These are phyloP conservation scores for Tausonia pullulans DNA, from an alignment of 1,284 basidiomycete genomes.

Conservation along the genomic window DNA sequence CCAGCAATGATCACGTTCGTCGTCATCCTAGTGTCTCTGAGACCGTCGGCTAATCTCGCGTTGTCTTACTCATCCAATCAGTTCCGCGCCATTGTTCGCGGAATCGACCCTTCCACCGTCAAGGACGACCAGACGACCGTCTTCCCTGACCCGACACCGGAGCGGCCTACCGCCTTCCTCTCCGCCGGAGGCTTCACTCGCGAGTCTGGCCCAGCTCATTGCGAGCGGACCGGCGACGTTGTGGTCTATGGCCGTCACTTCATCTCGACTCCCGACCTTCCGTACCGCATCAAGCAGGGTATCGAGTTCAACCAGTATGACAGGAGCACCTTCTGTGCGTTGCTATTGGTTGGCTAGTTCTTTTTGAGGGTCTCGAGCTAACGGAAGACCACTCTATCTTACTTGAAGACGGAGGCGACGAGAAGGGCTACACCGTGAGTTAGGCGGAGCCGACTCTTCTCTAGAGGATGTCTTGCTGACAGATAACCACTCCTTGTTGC, in stretches of 20 bases:
- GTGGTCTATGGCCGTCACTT: constrained; percentile 43
- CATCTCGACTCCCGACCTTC: constrained; percentile 45
- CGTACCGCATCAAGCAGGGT: constrained; percentile 34
- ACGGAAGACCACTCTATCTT: too few species aligned
- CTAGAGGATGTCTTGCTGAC: too few species aligned
- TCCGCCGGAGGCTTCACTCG: constrained; percentile 36
- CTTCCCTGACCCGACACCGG: constrained; percentile 18
- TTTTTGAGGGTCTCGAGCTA: too few species aligned
- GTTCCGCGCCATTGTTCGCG: constrained; percentile 21
- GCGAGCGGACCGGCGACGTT: constrained; percentile 33
- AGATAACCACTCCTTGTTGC: too few species aligned
- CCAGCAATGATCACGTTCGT: constrained; percentile 18
- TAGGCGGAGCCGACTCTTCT: too few species aligned
- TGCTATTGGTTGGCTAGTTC: too few species aligned
- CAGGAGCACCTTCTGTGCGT: constrained; percentile 25
- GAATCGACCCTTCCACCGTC: constrained; percentile 16
- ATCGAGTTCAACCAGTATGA: constrained; percentile 30
- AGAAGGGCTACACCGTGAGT: too few species aligned
- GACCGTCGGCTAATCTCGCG: too few species aligned
- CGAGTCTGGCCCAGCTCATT: constrained; percentile 24
- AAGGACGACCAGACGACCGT: constrained; percentile 12
- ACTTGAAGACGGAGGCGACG: too few species aligned
- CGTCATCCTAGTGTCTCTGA: not conserved
- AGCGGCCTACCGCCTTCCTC: constrained; percentile 18
- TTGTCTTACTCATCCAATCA: not conserved